These are phyloP conservation scores for Xylariales sp. DNA, from an alignment of 2,329 filamentous ascomycete genomes.

Conservation along the genomic window DNA sequence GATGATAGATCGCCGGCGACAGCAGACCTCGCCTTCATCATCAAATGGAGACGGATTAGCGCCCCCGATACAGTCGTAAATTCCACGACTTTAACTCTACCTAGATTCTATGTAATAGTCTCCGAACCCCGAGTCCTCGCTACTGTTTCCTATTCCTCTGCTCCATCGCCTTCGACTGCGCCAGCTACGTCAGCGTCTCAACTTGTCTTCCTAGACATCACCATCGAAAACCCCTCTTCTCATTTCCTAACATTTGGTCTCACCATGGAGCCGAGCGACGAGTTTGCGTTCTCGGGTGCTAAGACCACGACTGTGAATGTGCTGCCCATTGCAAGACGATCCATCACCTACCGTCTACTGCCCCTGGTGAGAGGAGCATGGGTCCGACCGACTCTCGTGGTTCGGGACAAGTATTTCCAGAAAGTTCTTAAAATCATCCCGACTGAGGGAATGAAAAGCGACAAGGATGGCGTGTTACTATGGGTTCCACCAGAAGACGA, in stretches of 20 bases:
- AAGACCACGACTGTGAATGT: slow-evolving; percentile 85
- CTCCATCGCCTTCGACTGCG: slow-evolving; percentile 41
- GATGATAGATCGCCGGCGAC: slow-evolving; percentile 83
- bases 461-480: slow-evolving; percentile 72
- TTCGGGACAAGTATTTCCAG: slow-evolving; percentile 92
- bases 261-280: slow-evolving; percentile 89
- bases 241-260: slow-evolving; percentile 96
- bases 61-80: slow-evolving; percentile 56
- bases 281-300: slow-evolving; percentile 91
- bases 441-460: slow-evolving; percentile 76
- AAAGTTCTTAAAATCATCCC: slow-evolving; percentile 86
- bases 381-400: slow-evolving; percentile 78
- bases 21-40: slow-evolving; percentile 78
- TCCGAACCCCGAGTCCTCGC: slow-evolving; percentile 88
- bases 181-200: slow-evolving; percentile 50
- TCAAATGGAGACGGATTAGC: slow-evolving; percentile 77
- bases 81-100: slow-evolving; percentile 78
- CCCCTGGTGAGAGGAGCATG: slow-evolving; percentile 74
- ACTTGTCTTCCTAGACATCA: slow-evolving; percentile 64
- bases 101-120: slow-evolving; percentile 82
- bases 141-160: slow-evolving; percentile 59
- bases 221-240: slow-evolving; percentile 91
- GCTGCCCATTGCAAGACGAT: slow-evolving; percentile 81
- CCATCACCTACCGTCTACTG: slow-evolving; percentile 78
- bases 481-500: slow-evolving; percentile 66